Evolutionary conservation across 208 protist genomes (phyloP).

Genomic region (Novymonas esmeraldas): DNA sequence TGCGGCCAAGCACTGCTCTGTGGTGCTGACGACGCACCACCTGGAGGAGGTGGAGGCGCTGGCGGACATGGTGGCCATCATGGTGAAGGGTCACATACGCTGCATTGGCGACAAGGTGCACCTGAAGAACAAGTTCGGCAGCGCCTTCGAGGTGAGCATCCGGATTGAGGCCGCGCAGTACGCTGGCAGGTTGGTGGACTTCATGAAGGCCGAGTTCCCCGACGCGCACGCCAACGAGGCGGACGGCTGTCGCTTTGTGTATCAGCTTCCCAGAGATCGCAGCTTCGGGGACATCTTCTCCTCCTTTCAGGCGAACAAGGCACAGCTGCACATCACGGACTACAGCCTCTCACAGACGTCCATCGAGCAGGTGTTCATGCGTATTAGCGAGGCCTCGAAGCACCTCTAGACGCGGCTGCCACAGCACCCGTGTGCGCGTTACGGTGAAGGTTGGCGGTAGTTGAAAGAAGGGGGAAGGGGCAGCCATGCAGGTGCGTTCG

Average conservation of each 20-base stretch:
- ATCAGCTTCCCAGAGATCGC: slow-evolving; percentile 27
- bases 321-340: slow-evolving; percentile 46
- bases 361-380: slow-evolving; percentile 11
- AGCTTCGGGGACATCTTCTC: slow-evolving; percentile 31
- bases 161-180: slow-evolving; percentile 25
- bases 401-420: neutral
- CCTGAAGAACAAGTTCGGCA: slow-evolving; percentile 87
- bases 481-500: too few species aligned
- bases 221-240: slow-evolving; percentile 27
- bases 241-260: slow-evolving; percentile 12
- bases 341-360: slow-evolving; percentile 60
- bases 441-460: too few species aligned
- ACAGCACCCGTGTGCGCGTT: neutral
- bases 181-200: slow-evolving; percentile 15
- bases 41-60: slow-evolving; percentile 94
- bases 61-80: slow-evolving; percentile 77
- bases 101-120: slow-evolving; percentile 85
- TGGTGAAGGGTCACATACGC: slow-evolving; percentile 77
- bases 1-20: slow-evolving; percentile 53
- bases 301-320: slow-evolving; percentile 37
- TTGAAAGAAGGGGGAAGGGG: too few species aligned
- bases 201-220: slow-evolving; percentile 34
- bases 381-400: slow-evolving; percentile 39
- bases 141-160: slow-evolving; percentile 59
- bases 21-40: slow-evolving; percentile 93